These are phyloP conservation scores for Aspergillus nidulans DNA, from an alignment of 495 filamentous ascomycete genomes.

Conservation along the genomic window DNA sequence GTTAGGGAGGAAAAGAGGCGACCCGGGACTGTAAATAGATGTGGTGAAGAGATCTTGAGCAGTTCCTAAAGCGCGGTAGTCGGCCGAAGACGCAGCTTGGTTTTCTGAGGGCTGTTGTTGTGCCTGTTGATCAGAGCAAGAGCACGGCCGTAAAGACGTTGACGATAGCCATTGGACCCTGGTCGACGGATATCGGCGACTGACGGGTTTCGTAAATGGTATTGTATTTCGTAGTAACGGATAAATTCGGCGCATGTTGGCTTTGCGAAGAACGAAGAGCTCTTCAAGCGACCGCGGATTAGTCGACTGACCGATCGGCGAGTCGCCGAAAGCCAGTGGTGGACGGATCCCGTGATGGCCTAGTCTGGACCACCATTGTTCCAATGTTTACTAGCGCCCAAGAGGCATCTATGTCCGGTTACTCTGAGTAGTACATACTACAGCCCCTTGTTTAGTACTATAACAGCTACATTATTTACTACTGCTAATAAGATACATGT, in stretches of 20 bases:
- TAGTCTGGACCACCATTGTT: conserved; percentile 10
- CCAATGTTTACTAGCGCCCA: conserved; percentile 11
- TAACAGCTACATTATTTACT: too few species aligned
- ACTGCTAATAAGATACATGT: too few species aligned
- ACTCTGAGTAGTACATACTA: too few species aligned
- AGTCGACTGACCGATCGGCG: not conserved
- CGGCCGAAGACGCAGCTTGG: conserved; percentile 29
- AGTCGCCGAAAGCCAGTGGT: not conserved
- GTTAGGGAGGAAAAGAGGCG: conserved; percentile 81
- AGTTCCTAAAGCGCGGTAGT: conserved; percentile 69
- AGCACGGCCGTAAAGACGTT: conserved; percentile 30
- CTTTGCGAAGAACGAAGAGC: not conserved
- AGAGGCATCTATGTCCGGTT: too few species aligned
- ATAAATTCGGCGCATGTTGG: conserved; percentile 20
- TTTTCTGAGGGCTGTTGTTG: conserved; percentile 13
- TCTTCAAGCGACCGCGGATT: not conserved
- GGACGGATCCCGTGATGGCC: conserved; percentile 8
- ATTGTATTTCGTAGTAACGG: conserved; percentile 6
- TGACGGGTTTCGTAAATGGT: not conserved
- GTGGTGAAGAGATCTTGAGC: conserved; percentile 75
- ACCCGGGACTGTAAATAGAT: conserved; percentile 77
- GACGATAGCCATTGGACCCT: conserved; percentile 33
- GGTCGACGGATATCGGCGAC: not conserved
- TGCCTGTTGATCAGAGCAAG: conserved; percentile 32
- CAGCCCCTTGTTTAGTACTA: too few species aligned